Base-by-base conservation (phyloP, 2,329 filamentous ascomycete genomes). In the Clarireedia sp. region DNA sequence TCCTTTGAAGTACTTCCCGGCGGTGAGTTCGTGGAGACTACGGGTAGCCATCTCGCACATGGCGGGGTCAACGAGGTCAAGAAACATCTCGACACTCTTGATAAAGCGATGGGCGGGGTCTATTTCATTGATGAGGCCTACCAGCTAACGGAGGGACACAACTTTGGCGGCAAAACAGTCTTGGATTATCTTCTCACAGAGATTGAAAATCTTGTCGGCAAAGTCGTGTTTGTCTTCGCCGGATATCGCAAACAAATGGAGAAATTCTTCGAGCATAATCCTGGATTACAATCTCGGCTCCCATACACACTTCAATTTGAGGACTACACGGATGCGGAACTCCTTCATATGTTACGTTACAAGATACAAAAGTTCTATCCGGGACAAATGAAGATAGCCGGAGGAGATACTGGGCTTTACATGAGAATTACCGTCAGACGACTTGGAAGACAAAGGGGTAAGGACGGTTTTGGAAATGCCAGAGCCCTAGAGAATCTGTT, bases 71-170 rank as follows among this genome's bases (percentile, higher is more conserved):
- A 71, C 0, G 80, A 75, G 0, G 81, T 77, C 59, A 76, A 86
- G 63, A 75, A 76, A 12, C 68, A 83, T 0, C 70, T 88, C 5
- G 74, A 85, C 2, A 62, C 73, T 0, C 74, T 91, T 0, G 67
- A 81, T 3, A 73, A 82, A 82, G 83, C 0, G 79, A 8, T 72
- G 80, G 87, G 87, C 0, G 88, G 88, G 0, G 83, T 83, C 0
- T 64, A 89, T 1, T 91, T 92, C 64, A 85, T 92, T 21, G 88
- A 92, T 57, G 87, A 92, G 67, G 86, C 87, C 0, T 90, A 92
- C 63, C 87, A 91, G 60, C 73, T 92, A 0, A 76, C 81, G 0
- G 80, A 79, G 0, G 78, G 78, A 0, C 79, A 80, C 54, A 85
- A 72, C 21, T 63, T 66, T 2, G 79, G 79, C 0, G 86, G 87